These are phyloP conservation scores for Irpex rosettiformis DNA, from an alignment of 1,284 basidiomycete species.

Conservation along the genomic window DNA sequence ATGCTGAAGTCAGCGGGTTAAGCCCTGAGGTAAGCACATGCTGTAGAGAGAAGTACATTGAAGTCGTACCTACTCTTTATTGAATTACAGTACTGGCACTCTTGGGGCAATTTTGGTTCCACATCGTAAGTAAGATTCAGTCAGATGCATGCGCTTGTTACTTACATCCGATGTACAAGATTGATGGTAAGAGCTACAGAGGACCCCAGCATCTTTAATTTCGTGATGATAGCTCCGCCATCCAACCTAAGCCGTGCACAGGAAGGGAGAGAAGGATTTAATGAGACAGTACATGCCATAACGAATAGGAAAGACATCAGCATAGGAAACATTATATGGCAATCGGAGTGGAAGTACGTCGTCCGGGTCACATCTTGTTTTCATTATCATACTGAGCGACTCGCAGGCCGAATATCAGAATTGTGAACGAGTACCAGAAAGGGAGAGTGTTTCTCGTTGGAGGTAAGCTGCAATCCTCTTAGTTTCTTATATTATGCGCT, in stretches of 20 bases:
- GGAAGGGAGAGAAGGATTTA: background rate
- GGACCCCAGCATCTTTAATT: background rate
- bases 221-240: background rate
- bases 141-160: background rate
- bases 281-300: background rate
- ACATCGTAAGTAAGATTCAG: conserved; percentile 16
- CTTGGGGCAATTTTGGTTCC: conserved; percentile 2
- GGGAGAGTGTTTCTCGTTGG: conserved; percentile 24
- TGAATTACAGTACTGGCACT: conserved; percentile 12
- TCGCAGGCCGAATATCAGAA: conserved; percentile 29
- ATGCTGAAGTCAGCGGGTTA: conserved; percentile 26
- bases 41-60: background rate
- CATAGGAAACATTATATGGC: background rate
- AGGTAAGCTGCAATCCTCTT: background rate
- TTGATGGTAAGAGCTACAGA: background rate
- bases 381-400: background rate
- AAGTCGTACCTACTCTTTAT: conserved; percentile 14
- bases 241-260: background rate
- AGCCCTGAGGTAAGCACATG: conserved; percentile 15
- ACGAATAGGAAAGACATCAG: background rate
- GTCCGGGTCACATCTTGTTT: background rate
- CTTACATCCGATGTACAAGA: background rate
- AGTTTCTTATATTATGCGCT: background rate
- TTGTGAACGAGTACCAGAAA: conserved; percentile 27
- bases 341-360: background rate